Evolutionary conservation across 2,329 filamentous ascomycete genomes (phyloP), one percentile per base, ranked within the genome.

Genomic region (Cercospora zeae-maydis): DNA sequence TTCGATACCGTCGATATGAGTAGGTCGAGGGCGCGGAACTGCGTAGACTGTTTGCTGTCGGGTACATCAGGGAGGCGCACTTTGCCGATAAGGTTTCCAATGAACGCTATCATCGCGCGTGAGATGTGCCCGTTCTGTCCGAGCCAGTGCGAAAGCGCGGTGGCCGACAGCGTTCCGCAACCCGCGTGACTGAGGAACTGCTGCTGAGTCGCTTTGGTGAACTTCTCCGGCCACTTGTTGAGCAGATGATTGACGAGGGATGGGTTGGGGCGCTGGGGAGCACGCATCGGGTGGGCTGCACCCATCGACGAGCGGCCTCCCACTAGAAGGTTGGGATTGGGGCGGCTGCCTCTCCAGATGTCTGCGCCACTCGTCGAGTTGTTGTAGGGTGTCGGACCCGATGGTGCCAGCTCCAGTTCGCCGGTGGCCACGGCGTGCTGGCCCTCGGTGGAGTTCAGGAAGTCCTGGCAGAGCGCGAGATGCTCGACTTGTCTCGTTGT

Each of bases 41-140:
- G 82, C 16, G 82, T 76, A 53, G 80, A 76, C 64, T 78, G 77
- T 67, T 80, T 72, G 58, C 76, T 75, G 65, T 78, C 74, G 66
- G 75, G 69, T 4, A 75, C 77, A 64, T 78, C 75, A 0, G 85
- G 83, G 0, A 89, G 78, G 4, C 83, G 77, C 49, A 90, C 80
- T 67, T 87, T 85, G 34, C 83, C 79, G 30, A 91, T 82, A 7
- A 90, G 75, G n/a, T 81, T 78, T 8, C 87, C 87, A 21, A 87
- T 83, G 68, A 89, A 90, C 27, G 83, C 81, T 68, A 90, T 83
- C 75, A 91, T 90, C 56, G 84, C 84, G 66, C 89, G 86, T 34
- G 88, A 86, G 75, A 91, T 89, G 63, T 91, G 83, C 8, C 86
- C 81, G 75, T 91, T 88, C 74, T 90, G 88, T 11, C 86, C 84